A percentile compares a stretch with the other conserved stretches of the same genome.
phyloP scores from a whole-genome alignment of 192 early-diverging fungal genomes.

The Helicostylum pulchrum region DNA sequence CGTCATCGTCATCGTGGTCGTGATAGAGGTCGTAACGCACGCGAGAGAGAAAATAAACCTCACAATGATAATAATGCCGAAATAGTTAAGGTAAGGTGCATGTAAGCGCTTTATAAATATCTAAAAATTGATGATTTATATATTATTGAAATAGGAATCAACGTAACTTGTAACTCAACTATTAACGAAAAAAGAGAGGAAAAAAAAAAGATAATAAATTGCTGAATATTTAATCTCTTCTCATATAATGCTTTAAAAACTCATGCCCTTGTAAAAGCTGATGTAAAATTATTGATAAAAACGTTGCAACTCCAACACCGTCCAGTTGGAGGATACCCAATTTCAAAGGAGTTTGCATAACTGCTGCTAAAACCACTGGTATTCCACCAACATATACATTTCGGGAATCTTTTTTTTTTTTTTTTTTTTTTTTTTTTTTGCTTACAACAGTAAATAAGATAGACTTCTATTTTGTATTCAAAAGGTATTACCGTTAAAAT shows the following conservation, averaged over 20 bases:
- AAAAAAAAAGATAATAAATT: too few relatives aligned
- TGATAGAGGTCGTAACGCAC: constrained; percentile 38
- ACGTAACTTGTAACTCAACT: too few relatives aligned
- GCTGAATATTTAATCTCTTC: too few relatives aligned
- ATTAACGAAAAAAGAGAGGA: too few relatives aligned
- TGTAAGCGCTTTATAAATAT: too few relatives aligned
- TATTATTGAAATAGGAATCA: too few relatives aligned
- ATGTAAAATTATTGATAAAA: constrained; percentile 38
- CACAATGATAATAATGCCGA: too few relatives aligned
- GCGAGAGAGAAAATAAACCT: too few relatives aligned
- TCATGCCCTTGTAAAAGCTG: constrained; percentile 6
- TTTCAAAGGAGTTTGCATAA: constrained; percentile 25
- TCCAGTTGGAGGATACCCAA: constrained; percentile 37
- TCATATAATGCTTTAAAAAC: too few relatives aligned
- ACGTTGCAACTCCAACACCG: constrained; percentile 41
- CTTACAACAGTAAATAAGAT: too few relatives aligned
- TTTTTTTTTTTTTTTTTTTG: neutral
- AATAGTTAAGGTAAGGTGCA: too few relatives aligned
- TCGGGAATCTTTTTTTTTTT: constrained; percentile 25
- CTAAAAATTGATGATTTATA: too few relatives aligned
- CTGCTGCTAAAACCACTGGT: constrained; percentile 39
- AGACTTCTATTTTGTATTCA: neutral
- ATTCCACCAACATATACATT: constrained; percentile 50
- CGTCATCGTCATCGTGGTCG: constrained; percentile 56
- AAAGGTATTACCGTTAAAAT: constrained; percentile 34